phyloP scores from a whole-genome alignment of 176 grass and related monocot genomes.

The Puccinellia tenuiflora region DNA sequence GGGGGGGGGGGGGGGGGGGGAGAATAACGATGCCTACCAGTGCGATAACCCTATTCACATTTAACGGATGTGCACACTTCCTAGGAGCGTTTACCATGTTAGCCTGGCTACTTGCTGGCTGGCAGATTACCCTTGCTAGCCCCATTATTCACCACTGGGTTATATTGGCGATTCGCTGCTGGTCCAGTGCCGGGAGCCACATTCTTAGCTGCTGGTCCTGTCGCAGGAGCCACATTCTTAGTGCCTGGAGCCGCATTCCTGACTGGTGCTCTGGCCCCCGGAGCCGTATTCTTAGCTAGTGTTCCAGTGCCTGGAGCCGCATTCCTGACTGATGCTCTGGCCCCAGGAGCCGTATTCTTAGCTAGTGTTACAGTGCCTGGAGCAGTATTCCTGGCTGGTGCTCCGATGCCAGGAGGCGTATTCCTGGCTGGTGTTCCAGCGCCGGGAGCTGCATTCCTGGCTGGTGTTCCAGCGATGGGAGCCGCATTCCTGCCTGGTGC shows the following conservation, averaged over 20 bases:
- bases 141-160: background rate
- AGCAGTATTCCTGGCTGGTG: background rate
- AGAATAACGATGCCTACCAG: background rate
- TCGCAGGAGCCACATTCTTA: background rate
- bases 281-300: background rate
- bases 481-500: background rate
- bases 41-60: constrained; percentile 37
- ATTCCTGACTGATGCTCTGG: background rate
- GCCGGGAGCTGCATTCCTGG: background rate
- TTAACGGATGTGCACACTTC: constrained; percentile 7
- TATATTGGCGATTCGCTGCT: background rate
- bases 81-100: constrained; percentile 25
- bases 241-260: background rate
- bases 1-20: too few species aligned
- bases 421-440: background rate
- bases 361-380: background rate
- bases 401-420: background rate
- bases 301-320: background rate
- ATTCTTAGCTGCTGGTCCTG: background rate
- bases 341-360: background rate
- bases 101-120: constrained; percentile 13
- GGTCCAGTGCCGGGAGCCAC: background rate
- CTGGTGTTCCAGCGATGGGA: background rate
- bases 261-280: background rate
- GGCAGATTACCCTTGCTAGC: constrained; percentile 5